A percentile compares a stretch with the other conserved stretches of the same genome.
These are phyloP conservation scores for Exophiala lecanii-corni DNA, from an alignment of 2,329 filamentous ascomycete genomes.

Conservation along the genomic window DNA sequence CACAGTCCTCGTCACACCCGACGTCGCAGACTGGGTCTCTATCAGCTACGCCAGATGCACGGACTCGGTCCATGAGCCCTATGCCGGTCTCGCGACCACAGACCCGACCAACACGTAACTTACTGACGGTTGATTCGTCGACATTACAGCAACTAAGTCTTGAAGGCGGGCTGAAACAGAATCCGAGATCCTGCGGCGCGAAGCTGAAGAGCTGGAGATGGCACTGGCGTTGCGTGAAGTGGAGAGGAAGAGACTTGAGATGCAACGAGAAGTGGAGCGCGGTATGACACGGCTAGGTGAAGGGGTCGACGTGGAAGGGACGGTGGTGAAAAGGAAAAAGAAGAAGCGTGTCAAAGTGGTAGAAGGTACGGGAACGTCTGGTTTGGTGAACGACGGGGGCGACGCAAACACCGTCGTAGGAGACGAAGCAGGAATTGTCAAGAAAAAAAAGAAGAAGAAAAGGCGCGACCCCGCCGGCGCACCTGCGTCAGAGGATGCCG, in stretches of 20 bases:
- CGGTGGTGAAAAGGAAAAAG: conserved; percentile 54
- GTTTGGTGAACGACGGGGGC: not conserved
- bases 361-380: not conserved
- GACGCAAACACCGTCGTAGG: conserved; percentile 3
- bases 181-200: conserved; percentile 53
- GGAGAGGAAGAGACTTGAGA: conserved; percentile 77
- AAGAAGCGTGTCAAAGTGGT: conserved; percentile 47
- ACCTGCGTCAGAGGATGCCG: not conserved
- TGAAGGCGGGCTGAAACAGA: conserved; percentile 43
- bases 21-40: conserved; percentile 8
- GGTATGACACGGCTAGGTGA: conserved; percentile 41
- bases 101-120: conserved; percentile 51
- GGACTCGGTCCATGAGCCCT: conserved; percentile 17
- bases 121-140: conserved; percentile 84
- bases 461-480: conserved; percentile 6
- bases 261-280: conserved; percentile 54
- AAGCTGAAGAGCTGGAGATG: conserved; percentile 84
- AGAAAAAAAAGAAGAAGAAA: conserved; percentile 28
- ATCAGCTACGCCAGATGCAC: conserved; percentile 9
- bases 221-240: conserved; percentile 81
- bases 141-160: conserved; percentile 70
- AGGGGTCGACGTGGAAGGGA: conserved; percentile 42
- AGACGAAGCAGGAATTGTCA: conserved; percentile 11
- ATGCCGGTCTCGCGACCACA: not conserved
- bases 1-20: conserved; percentile 28